Evolutionary conservation across 805 yeast species (phyloP).

Genomic region (Candida incommunis): DNA sequence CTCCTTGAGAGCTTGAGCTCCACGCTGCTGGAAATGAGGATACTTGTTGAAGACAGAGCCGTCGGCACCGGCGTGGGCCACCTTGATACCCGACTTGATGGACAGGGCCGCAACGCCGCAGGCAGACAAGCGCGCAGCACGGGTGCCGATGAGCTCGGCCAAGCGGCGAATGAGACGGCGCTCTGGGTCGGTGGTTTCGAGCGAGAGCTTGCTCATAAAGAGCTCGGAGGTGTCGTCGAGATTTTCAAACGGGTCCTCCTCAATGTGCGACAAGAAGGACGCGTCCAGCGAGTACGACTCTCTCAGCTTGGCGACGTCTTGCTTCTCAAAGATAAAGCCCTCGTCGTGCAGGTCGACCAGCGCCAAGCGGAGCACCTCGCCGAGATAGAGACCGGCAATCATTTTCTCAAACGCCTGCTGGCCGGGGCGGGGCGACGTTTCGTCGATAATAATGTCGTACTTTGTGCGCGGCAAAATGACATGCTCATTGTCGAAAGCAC

Average conservation of each 20-base stretch:
- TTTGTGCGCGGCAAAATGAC: slow-evolving; percentile 73
- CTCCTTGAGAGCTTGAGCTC: slow-evolving; percentile 76
- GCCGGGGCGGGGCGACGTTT: slow-evolving; percentile 86
- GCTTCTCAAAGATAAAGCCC: slow-evolving; percentile 53
- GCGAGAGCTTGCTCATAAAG: slow-evolving; percentile 43
- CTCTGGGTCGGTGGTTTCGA: slow-evolving; percentile 61
- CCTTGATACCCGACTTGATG: slow-evolving; percentile 59
- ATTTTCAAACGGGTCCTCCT: slow-evolving; percentile 80
- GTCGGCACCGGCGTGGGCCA: slow-evolving; percentile 85
- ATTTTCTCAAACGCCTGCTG: slow-evolving; percentile 94
- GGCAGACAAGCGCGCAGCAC: slow-evolving; percentile 84
- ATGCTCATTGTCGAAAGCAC: slow-evolving; percentile 92
- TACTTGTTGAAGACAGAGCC: slow-evolving; percentile 92
- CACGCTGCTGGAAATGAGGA: slow-evolving; percentile 83
- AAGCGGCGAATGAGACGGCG: slow-evolving; percentile 69
- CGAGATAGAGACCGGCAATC: slow-evolving; percentile 94
- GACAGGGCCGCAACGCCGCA: slow-evolving; percentile 95
- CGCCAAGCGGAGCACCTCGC: slow-evolving; percentile 76
- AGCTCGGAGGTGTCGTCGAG: slow-evolving; percentile 58
- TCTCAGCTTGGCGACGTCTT: slow-evolving; percentile 50
- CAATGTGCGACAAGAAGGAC: slow-evolving; percentile 73
- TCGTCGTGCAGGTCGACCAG: slow-evolving; percentile 56
- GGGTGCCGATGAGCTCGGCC: slow-evolving; percentile 77
- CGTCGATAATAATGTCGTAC: slow-evolving; percentile 70
- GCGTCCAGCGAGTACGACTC: slow-evolving; percentile 72